Percentiles rank a stretch among this genome's conserved stretches.
Conservation (phyloP, 768 basidiomycete genomes). For the Cyathus striatus region DNA sequence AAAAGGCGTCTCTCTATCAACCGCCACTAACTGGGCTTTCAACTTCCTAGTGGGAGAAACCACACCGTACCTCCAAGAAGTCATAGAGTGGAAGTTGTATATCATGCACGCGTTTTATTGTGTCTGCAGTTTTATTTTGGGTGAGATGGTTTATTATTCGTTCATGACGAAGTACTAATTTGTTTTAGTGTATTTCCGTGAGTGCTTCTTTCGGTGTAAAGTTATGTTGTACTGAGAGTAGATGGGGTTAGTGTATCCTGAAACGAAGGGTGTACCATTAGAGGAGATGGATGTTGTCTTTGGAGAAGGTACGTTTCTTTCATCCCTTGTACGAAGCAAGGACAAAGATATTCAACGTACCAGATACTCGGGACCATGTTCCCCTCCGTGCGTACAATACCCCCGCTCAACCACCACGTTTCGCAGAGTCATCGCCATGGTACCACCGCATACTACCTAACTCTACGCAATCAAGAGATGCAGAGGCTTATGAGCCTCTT, state of each 20-base stretch:
- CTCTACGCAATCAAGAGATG: background rate
- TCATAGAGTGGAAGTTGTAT: conserved; percentile 87
- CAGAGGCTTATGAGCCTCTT: background rate
- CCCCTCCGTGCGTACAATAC: background rate
- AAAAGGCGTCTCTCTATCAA: conserved; percentile 94
- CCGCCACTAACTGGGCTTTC: conserved; percentile 86
- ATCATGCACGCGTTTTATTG: conserved; percentile 96
- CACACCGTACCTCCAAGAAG: conserved; percentile 83
- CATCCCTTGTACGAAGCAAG: background rate
- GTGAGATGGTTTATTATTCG: conserved; percentile 22
- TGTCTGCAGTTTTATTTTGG: conserved; percentile 77
- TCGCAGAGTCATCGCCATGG: background rate
- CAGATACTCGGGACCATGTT: background rate
- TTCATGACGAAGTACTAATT: conserved; percentile 1
- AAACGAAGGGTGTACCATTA: conserved; percentile 80
- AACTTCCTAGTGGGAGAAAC: conserved; percentile 87
- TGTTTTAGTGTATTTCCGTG: conserved; percentile 67
- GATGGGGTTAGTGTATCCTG: conserved; percentile 62
- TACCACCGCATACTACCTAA: background rate
- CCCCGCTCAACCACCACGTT: background rate
- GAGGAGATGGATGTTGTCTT: conserved; percentile 92
- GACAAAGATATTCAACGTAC: background rate
- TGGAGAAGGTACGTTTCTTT: conserved; percentile 61
- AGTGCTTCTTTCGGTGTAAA: conserved; percentile 17
- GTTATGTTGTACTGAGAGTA: conserved; percentile 4